Percentiles rank a stretch among this genome's conserved stretches.
Conservation (phyloP, 345 rosid genomes). For the Populus nigra region DNA sequence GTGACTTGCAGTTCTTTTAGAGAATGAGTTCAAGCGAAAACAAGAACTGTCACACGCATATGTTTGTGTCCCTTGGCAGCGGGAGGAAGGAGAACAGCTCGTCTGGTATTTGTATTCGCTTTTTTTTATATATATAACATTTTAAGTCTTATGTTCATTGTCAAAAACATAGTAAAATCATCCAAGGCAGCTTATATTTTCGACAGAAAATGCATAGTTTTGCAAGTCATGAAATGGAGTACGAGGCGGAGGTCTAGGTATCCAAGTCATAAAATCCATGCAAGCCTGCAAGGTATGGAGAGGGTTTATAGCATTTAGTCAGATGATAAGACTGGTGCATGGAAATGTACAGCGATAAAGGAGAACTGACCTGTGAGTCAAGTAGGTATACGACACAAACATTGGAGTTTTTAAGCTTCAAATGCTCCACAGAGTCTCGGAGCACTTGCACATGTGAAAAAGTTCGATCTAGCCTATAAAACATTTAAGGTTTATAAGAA, state of each 20-base stretch:
- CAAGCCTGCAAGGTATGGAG: no score
- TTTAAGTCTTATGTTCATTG: no score
- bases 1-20: no score
- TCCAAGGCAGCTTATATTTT: background rate
- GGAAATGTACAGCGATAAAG: background rate
- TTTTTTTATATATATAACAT: no score
- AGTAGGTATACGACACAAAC: conserved; percentile 83
- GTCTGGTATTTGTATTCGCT: no score
- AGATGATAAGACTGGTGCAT: background rate
- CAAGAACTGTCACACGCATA: no score
- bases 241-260: background rate
- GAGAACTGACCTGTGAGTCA: conserved; percentile 77
- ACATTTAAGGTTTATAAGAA: background rate
- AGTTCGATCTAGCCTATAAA: conserved; percentile 81
- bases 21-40: no score
- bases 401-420: conserved; percentile 72
- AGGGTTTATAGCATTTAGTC: no score
- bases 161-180: no score
- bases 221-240: background rate
- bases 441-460: conserved; percentile 87
- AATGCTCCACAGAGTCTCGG: conserved; percentile 83
- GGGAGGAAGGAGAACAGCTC: no score
- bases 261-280: background rate
- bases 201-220: background rate
- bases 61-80: no score